Evolutionary conservation across 805 yeast species (phyloP).

Genomic region (Starmerella powellii): DNA sequence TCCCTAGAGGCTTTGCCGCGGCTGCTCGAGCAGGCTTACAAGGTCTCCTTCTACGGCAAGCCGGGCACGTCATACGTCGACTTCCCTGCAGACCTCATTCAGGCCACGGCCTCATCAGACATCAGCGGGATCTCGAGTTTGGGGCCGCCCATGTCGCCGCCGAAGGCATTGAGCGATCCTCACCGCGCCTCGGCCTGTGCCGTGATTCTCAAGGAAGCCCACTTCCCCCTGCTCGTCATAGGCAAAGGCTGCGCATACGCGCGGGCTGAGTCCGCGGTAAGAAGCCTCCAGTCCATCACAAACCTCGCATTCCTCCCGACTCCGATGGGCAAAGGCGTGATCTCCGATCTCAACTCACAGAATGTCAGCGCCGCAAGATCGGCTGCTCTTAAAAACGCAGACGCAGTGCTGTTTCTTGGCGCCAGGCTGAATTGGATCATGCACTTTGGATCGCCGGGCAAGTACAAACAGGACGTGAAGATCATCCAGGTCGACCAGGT

Average conservation of each 20-base stretch:
- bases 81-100: constrained; percentile 50
- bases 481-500: constrained; percentile 48
- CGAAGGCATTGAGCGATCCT: constrained; percentile 32
- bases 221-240: constrained; percentile 43
- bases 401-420: constrained; percentile 48
- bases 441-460: constrained; percentile 52
- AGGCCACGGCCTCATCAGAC: constrained; percentile 21
- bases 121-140: background rate
- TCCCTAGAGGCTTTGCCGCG: constrained; percentile 30
- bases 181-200: constrained; percentile 31
- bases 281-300: constrained; percentile 34
- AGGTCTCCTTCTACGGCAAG: constrained; percentile 36
- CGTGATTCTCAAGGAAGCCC: constrained; percentile 28
- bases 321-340: constrained; percentile 69
- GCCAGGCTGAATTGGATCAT: constrained; percentile 65
- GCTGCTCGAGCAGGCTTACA: constrained; percentile 38
- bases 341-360: constrained; percentile 37
- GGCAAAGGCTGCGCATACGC: constrained; percentile 57
- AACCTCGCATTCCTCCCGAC: constrained; percentile 53
- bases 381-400: constrained; percentile 43
- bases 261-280: constrained; percentile 33
- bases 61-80: constrained; percentile 57
- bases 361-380: constrained; percentile 58
- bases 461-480: constrained; percentile 36
- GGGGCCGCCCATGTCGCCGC: constrained; percentile 28